Evolutionary conservation across 2,329 filamentous ascomycete genomes (phyloP), one percentile per base, ranked within the genome.

Genomic region (Epichloe bromicola): DNA sequence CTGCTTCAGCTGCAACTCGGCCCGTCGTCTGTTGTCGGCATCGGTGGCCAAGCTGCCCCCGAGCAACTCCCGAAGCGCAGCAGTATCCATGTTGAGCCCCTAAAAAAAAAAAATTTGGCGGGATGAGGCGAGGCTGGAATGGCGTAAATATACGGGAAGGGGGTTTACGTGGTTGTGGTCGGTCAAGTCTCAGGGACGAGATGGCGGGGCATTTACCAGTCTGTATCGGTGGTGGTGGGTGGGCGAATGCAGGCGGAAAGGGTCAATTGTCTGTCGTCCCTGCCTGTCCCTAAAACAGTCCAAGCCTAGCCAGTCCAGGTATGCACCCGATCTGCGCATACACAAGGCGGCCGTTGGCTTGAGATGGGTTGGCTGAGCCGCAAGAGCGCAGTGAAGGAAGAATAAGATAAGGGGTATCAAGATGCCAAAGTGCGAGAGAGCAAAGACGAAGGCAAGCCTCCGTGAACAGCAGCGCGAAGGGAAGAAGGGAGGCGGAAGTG

Each of bases 1-100:
- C 74, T 83, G 78, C 75, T 89, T 90, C 61, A 93, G 76, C 70
- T 91, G 84, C 60, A 85, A 71, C 74, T 93, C 87, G 66, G 86
- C 85, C 68, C 82, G 78, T 65, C 84, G 80, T 69, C 87, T 79
- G 67, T 79, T 79, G 64, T 88, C 85, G 63, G 83, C 78, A 70
- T 88, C 83, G 59, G 82, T 69, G 64, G 84, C 81, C 67, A 90
- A 80, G 59, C 85, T 89, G 65, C 83, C 82, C 82, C 81, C 77
- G 64, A 91, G 84, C 73, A 86, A 83, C 74, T 79, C 81, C 73
- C 86, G 79, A 68, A 91, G 76, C 67, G 78, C 79, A 67, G 79
- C 75, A 68, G 79, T 79, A 75, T 89, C 85, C 86, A 90, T 90
- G 67, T 46, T 51, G 49, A 53, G 40, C 34, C 37, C 46, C 46